These are phyloP conservation scores for Russula emetica DNA, from an alignment of 768 basidiomycete species.

Conservation along the genomic window DNA sequence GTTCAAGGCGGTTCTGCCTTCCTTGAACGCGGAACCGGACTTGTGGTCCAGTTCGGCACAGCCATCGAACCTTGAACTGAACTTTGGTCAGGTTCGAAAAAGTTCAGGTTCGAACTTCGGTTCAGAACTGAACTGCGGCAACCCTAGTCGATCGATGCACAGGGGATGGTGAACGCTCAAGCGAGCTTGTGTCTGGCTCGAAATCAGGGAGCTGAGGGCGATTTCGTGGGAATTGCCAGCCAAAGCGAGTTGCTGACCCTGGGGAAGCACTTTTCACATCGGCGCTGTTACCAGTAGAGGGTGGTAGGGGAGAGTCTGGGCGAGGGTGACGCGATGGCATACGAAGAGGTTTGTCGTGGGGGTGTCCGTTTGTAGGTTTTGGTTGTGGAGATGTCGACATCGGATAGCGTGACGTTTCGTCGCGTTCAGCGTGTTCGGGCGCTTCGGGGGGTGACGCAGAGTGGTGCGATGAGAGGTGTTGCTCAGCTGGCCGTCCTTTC, in stretches of 20 bases:
- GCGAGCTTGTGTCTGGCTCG: conserved; percentile 36
- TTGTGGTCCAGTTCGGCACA: no score
- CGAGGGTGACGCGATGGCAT: neutral
- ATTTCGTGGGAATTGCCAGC: conserved; percentile 41
- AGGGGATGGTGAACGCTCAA: conserved; percentile 28
- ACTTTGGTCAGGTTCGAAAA: no score
- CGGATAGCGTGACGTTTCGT: conserved; percentile 5
- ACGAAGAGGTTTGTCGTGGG: conserved; percentile 7
- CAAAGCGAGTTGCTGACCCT: conserved; percentile 33
- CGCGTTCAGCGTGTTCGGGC: neutral
- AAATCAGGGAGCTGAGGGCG: conserved; percentile 39
- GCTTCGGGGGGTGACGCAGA: neutral
- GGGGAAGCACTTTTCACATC: conserved; percentile 12
- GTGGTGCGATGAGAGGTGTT: neutral
- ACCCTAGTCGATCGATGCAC: conserved; percentile 28
- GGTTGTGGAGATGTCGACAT: conserved; percentile 5
- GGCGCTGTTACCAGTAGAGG: conserved; percentile 7
- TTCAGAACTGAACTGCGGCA: no score
- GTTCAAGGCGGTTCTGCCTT: no score
- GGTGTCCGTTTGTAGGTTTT: neutral
- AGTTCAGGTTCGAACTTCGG: no score
- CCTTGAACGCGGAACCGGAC: no score
- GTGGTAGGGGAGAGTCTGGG: conserved; percentile 16
- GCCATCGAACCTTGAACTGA: no score
- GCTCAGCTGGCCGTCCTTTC: neutral